Base-by-base conservation (phyloP, 768 basidiomycete genomes). In the Leccinum disarticulatum region DNA sequence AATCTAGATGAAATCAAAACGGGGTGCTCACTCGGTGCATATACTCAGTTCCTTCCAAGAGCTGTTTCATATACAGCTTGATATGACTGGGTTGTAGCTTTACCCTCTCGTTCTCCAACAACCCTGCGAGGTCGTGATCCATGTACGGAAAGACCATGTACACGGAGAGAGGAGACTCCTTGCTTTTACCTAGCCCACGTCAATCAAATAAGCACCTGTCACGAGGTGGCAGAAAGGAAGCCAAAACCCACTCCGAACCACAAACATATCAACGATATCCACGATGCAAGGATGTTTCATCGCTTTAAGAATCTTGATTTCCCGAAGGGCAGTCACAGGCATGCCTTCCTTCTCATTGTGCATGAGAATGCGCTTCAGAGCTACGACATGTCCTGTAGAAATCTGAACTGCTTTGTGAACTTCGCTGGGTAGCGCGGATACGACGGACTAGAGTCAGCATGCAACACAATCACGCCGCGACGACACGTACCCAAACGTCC, bases 91-190 rank as follows among this genome's bases (percentile, higher is more conserved):
- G 86, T 53, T 84, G 83, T 4, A 96, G 78, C 65, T 88, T 88
- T 59, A 95, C 95, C 28, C 90, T 83, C 60, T 91, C 88, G 69
- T 98, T 98, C 74, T 95, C 93, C 60, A 99, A 77, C 41, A 98
- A 74, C 3, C 97, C 97, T 2, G 96, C 94, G 11, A 99, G 84
- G 75, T 99, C 97, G 68, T 99, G 96, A 68, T 98, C 97, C 97
- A 98, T 98, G 76, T 98, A 99, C 0, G 97, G 97, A 69, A 98
- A 99, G 46, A 98, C 96, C 94, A 98, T 97, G 76, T 92, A 97
- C 14, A 98, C 92, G 4, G 91, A 92, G 56, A 93, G 77, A 27
- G 89, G 86, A 13, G 73, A 70, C 50, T 87, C 83, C 59, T 80
- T 88, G 70, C 88, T 87, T 88, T 62, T 48, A 54, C 68, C 68